Evolutionary conservation across 306 rosid species (phyloP), one percentile per base, ranked within the genome.

Genomic region (Fagus crenata): DNA sequence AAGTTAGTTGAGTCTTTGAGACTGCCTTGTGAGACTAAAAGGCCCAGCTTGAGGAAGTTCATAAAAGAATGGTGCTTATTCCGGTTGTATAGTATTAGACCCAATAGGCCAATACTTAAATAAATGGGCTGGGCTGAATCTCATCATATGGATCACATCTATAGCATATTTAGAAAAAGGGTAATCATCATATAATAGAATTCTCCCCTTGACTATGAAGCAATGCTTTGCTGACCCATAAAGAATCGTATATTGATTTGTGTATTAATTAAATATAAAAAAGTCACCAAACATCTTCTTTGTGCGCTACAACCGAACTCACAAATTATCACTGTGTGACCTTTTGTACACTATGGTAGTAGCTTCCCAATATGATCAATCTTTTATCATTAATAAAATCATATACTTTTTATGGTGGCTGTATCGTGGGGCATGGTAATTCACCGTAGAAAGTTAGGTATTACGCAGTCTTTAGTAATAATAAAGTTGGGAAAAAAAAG

Each of bases 371-470:
- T 53, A 68, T 70, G 74, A 42, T 42, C 77, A 64, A 46, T 64
- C 49, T 69, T 74, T 67, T 58, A 17, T 6, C 11, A 28, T 67
- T 67, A 61, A 74, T 36, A 75, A 72, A 69, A 14, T 79, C 60
- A 5, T 54, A 2, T 11, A 53, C 75, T 60, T 76, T 75, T 39
- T 51, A 54, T 60, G 83, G 86, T 79, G 88, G 84, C 7, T 73
- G 42, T 72, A 76, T 75, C 81, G 77, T 71, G 78, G 67, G 82
- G 75, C 54, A 67, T 63, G 75, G 37, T 69, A 42, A 18, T 72
- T 74, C 80, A 55, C 15, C 77, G 49, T 72, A 14, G 33, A 87
- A 84, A 88, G 85, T 81, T 82, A 76, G 81, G 85, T 56, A 78
- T 56, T 53, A 80, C 75, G 71, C 41, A 70, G 71, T 71, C 80